Conservation (phyloP, 306 rosid species). For the Mimosa pudica region DNA sequence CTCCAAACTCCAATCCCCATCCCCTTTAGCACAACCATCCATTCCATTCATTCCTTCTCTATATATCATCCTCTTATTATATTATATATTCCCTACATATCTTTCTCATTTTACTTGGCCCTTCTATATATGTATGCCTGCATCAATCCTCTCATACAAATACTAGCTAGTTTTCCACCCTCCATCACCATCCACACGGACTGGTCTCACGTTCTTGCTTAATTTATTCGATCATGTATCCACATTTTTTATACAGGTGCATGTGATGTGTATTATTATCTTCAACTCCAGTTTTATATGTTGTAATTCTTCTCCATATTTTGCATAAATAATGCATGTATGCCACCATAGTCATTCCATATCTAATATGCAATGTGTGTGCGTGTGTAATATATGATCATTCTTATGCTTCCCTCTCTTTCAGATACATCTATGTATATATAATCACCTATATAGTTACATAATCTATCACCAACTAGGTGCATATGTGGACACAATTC, state of each 20-base stretch:
- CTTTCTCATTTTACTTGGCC: no score
- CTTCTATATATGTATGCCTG: no score
- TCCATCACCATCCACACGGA: no score
- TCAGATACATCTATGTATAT: background rate
- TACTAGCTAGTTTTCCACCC: no score
- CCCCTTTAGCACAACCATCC: no score
- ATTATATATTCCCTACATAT: no score
- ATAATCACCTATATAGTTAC: no score
- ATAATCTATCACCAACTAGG: background rate
- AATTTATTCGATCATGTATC: background rate
- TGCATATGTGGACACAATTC: background rate
- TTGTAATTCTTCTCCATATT: background rate
- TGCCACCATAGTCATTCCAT: background rate
- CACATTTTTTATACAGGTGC: background rate
- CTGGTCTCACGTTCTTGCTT: no score
- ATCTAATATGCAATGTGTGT: background rate
- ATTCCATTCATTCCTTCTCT: no score
- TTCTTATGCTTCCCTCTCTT: background rate
- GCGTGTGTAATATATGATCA: background rate
- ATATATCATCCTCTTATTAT: no score
- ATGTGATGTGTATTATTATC: background rate
- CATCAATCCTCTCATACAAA: no score
- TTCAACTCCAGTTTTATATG: background rate
- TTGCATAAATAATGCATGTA: background rate
- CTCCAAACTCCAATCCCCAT: constrained; percentile 6